Percentiles rank a stretch among this genome's conserved stretches.
These are phyloP conservation scores for Gryganskiella cystojenkinii DNA, from an alignment of 192 early-diverging fungal species.

Conservation along the genomic window DNA sequence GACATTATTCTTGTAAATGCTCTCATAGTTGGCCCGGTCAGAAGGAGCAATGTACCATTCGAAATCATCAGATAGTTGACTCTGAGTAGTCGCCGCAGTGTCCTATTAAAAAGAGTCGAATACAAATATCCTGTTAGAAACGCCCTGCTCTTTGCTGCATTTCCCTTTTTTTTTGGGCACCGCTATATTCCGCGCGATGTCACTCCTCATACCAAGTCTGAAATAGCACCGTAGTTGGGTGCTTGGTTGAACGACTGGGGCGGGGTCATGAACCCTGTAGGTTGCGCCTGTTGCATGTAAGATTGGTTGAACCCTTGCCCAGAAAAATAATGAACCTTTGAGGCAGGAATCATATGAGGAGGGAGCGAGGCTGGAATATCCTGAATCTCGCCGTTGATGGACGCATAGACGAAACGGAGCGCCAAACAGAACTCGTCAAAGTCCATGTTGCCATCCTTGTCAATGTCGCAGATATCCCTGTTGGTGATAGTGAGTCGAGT, in stretches of 20 bases:
- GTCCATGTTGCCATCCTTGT: slow-evolving; percentile 84
- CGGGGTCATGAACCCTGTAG: slow-evolving; percentile 36
- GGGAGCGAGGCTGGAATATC: slow-evolving; percentile 72
- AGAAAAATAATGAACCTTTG: slow-evolving; percentile 66
- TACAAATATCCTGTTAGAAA: not conserved
- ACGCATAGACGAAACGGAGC: slow-evolving; percentile 77
- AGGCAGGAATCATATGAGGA: slow-evolving; percentile 70
- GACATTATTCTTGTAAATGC: slow-evolving; percentile 63
- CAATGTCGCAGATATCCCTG: slow-evolving; percentile 85
- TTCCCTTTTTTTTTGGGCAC: too few relatives aligned
- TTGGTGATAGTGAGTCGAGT: not conserved
- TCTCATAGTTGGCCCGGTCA: slow-evolving; percentile 66
- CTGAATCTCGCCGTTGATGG: slow-evolving; percentile 64
- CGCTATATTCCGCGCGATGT: too few relatives aligned
- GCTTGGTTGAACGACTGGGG: slow-evolving; percentile 17
- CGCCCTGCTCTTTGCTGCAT: not conserved
- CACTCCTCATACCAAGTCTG: slow-evolving; percentile 27
- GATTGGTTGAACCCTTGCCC: slow-evolving; percentile 27
- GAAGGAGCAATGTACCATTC: slow-evolving; percentile 73
- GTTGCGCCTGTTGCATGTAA: slow-evolving; percentile 51
- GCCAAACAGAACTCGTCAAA: slow-evolving; percentile 88
- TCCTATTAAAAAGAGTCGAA: slow-evolving; percentile 9
- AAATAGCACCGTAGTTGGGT: slow-evolving; percentile 37
- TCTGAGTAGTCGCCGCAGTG: slow-evolving; percentile 17
- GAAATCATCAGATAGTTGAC: slow-evolving; percentile 61